Conservation (phyloP, 2,329 filamentous ascomycete species). For the Hymenoscyphus infarciens region DNA sequence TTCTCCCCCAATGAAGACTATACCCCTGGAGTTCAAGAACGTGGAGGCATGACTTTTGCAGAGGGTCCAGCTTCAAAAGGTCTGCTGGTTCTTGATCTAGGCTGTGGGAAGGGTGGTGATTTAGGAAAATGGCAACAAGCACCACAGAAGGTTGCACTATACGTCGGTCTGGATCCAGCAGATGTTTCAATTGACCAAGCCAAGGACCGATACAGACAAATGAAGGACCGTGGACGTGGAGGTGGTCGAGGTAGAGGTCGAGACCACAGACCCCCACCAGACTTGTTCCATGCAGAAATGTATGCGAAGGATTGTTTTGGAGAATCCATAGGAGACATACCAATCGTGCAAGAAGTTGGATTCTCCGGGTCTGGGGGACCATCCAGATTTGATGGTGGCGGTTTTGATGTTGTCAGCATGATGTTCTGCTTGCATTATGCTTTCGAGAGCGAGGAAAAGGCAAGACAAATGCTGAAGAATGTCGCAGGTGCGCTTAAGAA, state of each 20-base stretch:
- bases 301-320: constrained; percentile 90
- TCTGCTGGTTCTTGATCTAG: constrained; percentile 84
- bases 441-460: constrained; percentile 88
- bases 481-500: constrained; percentile 89
- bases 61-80: constrained; percentile 43
- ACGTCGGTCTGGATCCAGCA: constrained; percentile 90
- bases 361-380: constrained; percentile 65
- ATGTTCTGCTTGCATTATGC: constrained; percentile 99
- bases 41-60: constrained; percentile 38
- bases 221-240: constrained; percentile 55
- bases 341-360: constrained; percentile 80
- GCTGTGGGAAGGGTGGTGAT: constrained; percentile 95
- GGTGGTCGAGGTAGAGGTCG: constrained; percentile 51
- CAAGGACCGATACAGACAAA: constrained; percentile 72
- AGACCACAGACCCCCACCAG: constrained; percentile 46
- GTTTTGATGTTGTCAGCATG: constrained; percentile 95
- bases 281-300: constrained; percentile 82
- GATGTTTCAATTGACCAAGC: constrained; percentile 91
- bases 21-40: constrained; percentile 55
- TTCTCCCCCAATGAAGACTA: constrained; percentile 81
- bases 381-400: constrained; percentile 67
- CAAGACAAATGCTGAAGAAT: constrained; percentile 87
- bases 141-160: constrained; percentile 85
- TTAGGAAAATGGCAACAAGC: constrained; percentile 94
- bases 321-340: constrained; percentile 75